Evolutionary conservation across 495 filamentous ascomycete species (phyloP), one percentile per base, ranked within the genome.

Genomic region (Penicillium goetzii): DNA sequence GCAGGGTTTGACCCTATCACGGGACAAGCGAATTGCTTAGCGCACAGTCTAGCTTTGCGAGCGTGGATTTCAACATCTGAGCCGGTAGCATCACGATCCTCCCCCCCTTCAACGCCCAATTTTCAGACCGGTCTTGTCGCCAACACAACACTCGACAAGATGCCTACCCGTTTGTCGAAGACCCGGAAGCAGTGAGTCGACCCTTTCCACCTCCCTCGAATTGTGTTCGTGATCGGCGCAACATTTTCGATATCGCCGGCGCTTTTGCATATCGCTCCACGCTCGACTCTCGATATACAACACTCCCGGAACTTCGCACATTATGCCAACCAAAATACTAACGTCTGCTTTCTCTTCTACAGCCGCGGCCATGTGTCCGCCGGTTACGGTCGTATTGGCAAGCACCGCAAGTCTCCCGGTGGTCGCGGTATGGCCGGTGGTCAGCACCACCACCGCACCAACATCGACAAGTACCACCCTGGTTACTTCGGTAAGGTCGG

Each of bases 401-500:
- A 96, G 86, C 92, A 95, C 87, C 85, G 92, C 72, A 96, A 95
- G 88, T 90, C 91, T 76, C 90, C 90, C 76, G 91, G 91, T 92
- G 91, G 91, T 88, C 89, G 91, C 79, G 92, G 91, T 92, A 89
- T 96, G 83, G 93, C 93, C 78, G 93, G 92, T 92, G 93, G 92
- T 85, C 78, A 81, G 83, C 93, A 97, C 84, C 93, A 97, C 84
- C 92, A 95, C 86, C 83, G 90, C 65, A 97, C 92, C 71, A 97
- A 96, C 83, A 82, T 96, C 71, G 92, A 96, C 82, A 95, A 95
- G 82, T 93, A 90, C 88, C 91, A 94, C 81, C 90, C 90, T 21
- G 92, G 91, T 89, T 96, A 96, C 89, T 97, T 96, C 82, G 93
- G 93, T 81, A 97, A 97, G 84, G 92, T 97, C 64, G 92, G 92